Evolutionary conservation across 179 eudicot species (phyloP).

Genomic region (Gypsophila paniculata): DNA sequence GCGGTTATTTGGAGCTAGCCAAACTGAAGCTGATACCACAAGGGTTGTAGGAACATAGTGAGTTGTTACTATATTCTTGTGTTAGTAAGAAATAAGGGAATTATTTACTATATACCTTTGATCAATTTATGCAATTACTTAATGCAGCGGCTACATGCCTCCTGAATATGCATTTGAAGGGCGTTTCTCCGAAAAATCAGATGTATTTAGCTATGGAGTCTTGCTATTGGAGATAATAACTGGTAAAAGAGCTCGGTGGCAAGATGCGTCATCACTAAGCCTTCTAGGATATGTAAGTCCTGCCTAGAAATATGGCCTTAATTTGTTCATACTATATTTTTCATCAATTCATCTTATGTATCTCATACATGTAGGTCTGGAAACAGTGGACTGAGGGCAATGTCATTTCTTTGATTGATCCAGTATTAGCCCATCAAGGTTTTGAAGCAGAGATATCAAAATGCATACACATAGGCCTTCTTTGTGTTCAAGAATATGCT

Average conservation of each 20-base stretch:
- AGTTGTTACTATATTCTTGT: constrained; percentile 1
- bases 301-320: neutral
- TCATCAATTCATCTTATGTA: neutral
- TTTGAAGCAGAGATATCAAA: constrained; percentile 22
- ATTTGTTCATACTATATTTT: neutral
- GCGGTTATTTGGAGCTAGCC: constrained; percentile 34
- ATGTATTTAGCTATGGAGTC: constrained; percentile 46
- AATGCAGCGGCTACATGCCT: constrained; percentile 50
- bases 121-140: neutral
- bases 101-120: neutral
- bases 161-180: constrained; percentile 58
- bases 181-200: constrained; percentile 48
- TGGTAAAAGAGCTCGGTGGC: constrained; percentile 35
- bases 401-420: constrained; percentile 25
- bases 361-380: constrained; percentile 31
- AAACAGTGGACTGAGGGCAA: constrained; percentile 31
- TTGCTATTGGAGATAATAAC: constrained; percentile 44
- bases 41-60: constrained; percentile 48
- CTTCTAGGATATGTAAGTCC: constrained; percentile 27
- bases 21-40: constrained; percentile 37
- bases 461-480: constrained; percentile 35
- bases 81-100: neutral
- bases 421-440: constrained; percentile 19
- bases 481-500: constrained; percentile 38
- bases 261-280: constrained; percentile 10